Conservation (phyloP, 495 filamentous ascomycete genomes). For the Penicillium pulvis region DNA sequence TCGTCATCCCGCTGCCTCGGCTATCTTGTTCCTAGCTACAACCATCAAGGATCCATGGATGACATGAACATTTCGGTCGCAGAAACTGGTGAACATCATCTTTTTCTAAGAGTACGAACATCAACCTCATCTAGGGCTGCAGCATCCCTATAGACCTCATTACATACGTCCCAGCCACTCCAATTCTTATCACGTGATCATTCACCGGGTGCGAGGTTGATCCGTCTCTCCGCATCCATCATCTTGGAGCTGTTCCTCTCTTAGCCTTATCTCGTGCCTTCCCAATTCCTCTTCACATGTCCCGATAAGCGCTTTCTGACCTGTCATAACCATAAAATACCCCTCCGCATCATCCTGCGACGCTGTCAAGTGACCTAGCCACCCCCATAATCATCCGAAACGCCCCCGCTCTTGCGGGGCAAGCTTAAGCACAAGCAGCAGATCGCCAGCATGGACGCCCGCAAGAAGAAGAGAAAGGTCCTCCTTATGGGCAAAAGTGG, state of each 20-base stretch:
- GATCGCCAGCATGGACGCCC: constrained; percentile 42
- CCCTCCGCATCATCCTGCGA: constrained; percentile 7
- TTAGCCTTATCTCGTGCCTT: constrained; percentile 12
- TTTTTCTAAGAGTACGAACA: neutral
- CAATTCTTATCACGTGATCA: constrained; percentile 20
- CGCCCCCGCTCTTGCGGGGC: constrained; percentile 35
- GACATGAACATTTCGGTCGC: neutral
- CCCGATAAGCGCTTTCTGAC: neutral
- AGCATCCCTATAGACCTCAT: neutral
- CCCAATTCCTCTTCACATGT: constrained; percentile 14
- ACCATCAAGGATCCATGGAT: neutral
- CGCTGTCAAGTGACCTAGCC: constrained; percentile 3
- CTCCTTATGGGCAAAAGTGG: constrained; percentile 85
- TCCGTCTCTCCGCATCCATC: constrained; percentile 33
- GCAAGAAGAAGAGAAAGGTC: constrained; percentile 61
- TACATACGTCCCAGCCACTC: neutral
- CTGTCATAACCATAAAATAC: neutral
- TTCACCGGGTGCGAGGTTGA: constrained; percentile 19
- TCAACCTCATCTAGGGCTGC: neutral
- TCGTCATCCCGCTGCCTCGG: constrained; percentile 26
- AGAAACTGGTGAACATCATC: neutral
- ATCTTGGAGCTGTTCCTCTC: constrained; percentile 23
- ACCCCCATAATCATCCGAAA: constrained; percentile 18
- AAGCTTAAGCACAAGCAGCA: constrained; percentile 19
- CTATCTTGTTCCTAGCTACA: neutral